Percentiles rank a stretch among this genome's conserved stretches.
These are phyloP conservation scores for Salix koriyanagi DNA, from an alignment of 345 rosid species.

Conservation along the genomic window DNA sequence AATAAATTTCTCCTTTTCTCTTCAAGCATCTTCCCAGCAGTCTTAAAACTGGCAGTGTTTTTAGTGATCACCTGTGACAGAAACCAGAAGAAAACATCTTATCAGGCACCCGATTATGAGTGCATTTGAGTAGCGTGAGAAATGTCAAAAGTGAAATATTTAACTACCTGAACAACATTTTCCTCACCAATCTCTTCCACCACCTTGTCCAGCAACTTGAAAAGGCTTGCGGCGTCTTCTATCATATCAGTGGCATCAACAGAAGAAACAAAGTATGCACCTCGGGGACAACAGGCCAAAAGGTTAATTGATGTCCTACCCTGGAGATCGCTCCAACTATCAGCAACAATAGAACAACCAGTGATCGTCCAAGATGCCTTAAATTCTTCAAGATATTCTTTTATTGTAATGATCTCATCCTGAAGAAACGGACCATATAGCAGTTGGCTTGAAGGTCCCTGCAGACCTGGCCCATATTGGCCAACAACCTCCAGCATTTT, in stretches of 20 bases:
- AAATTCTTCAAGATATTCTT: conserved; percentile 34
- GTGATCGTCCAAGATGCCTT: conserved; percentile 49
- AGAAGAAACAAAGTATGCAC: conserved; percentile 42
- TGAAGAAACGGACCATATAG: conserved; percentile 47
- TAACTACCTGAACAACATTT: conserved; percentile 45
- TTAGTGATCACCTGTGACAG: conserved; percentile 38
- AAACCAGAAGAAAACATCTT: not conserved
- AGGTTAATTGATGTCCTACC: conserved; percentile 38
- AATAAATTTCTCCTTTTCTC: conserved; percentile 44
- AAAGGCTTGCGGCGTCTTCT: conserved; percentile 39
- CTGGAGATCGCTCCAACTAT: conserved; percentile 36
- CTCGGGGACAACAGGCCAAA: conserved; percentile 40
- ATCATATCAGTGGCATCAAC: conserved; percentile 40
- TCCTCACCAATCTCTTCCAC: conserved; percentile 51
- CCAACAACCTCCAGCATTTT: conserved; percentile 56
- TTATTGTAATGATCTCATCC: conserved; percentile 43
- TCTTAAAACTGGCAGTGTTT: conserved; percentile 32
- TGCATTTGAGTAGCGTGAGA: not conserved
- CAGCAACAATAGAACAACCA: conserved; percentile 59
- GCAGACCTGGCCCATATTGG: conserved; percentile 48
- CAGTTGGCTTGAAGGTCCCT: conserved; percentile 39
- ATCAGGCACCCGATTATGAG: not conserved
- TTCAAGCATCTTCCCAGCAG: conserved; percentile 54
- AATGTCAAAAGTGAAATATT: not conserved
- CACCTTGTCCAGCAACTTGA: conserved; percentile 40